These are phyloP conservation scores for Xylaria intraflava DNA, from an alignment of 495 filamentous ascomycete species.

Conservation along the genomic window DNA sequence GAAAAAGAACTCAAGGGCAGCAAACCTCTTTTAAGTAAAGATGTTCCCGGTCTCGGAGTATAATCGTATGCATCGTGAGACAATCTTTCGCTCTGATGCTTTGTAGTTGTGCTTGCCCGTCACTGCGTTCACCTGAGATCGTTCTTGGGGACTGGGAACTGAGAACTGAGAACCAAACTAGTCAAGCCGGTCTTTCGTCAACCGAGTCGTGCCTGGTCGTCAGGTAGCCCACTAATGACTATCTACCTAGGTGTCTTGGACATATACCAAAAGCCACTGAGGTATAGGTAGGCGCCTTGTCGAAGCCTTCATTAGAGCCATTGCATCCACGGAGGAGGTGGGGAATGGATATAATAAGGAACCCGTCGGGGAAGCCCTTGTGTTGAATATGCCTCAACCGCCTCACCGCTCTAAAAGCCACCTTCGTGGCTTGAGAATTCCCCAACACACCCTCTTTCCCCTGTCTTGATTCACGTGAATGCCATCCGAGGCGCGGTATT, in stretches of 20 bases:
- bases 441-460: slow-evolving; percentile 51
- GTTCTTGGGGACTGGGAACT: slow-evolving; percentile 51
- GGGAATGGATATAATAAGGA: not conserved
- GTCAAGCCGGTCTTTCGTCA: slow-evolving; percentile 71
- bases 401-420: slow-evolving; percentile 54
- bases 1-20: not conserved
- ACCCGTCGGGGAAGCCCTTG: too few relatives aligned
- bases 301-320: too few relatives aligned
- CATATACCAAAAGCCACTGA: not conserved
- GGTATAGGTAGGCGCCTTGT: not conserved
- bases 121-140: slow-evolving; percentile 38
- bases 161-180: slow-evolving; percentile 63
- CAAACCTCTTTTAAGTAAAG: not conserved
- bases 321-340: not conserved
- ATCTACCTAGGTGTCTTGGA: not conserved
- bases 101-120: slow-evolving; percentile 53
- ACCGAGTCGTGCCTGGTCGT: slow-evolving; percentile 52
- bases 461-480: slow-evolving; percentile 41
- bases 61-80: not conserved
- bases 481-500: slow-evolving; percentile 24
- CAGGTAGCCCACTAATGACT: not conserved
- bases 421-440: slow-evolving; percentile 46
- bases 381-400: slow-evolving; percentile 55
- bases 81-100: too few relatives aligned
- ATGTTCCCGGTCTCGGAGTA: not conserved